Evolutionary conservation across 1,284 basidiomycete species (phyloP).

Genomic region (Tylopilus sp.): DNA sequence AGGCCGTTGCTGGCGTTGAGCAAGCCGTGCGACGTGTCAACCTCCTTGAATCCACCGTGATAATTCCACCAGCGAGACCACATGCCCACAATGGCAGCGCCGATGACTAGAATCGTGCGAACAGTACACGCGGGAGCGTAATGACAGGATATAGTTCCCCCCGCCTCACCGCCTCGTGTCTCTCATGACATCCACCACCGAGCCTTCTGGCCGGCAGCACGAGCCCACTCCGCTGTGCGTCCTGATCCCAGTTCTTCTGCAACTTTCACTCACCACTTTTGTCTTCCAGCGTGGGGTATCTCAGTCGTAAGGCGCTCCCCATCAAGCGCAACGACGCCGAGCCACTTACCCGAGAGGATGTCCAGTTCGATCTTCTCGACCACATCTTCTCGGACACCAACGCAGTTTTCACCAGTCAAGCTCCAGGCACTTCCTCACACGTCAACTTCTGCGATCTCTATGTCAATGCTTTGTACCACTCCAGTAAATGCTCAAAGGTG

Average conservation of each 20-base stretch:
- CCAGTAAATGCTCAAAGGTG: constrained; percentile 79
- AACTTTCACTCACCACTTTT: constrained; percentile 17
- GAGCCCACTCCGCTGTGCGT: constrained; percentile 43
- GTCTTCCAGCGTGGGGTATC: constrained; percentile 53
- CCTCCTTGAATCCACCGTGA: constrained; percentile 2
- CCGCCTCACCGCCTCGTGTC: constrained; percentile 37
- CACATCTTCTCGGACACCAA: constrained; percentile 70
- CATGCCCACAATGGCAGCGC: constrained; percentile 11
- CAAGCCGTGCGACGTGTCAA: constrained; percentile 5
- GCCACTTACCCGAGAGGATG: constrained; percentile 72
- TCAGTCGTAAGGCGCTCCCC: constrained; percentile 66
- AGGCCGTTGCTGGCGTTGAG: constrained; percentile 6
- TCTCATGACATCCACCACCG: constrained; percentile 44
- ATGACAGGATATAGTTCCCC: constrained; percentile 29
- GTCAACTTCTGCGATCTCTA: constrained; percentile 83
- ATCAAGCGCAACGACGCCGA: constrained; percentile 76
- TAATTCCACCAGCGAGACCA: constrained; percentile 1
- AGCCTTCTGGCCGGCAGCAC: constrained; percentile 38
- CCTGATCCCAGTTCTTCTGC: constrained; percentile 6
- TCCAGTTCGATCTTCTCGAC: constrained; percentile 80
- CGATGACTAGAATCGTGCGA: constrained; percentile 29
- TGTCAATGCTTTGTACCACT: constrained; percentile 72
- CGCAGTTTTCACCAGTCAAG: constrained; percentile 66
- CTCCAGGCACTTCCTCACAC: constrained; percentile 43
- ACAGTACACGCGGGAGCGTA: constrained; percentile 21